Base-by-base conservation (phyloP, 495 filamentous ascomycete species). In the Patellaria atrata region DNA sequence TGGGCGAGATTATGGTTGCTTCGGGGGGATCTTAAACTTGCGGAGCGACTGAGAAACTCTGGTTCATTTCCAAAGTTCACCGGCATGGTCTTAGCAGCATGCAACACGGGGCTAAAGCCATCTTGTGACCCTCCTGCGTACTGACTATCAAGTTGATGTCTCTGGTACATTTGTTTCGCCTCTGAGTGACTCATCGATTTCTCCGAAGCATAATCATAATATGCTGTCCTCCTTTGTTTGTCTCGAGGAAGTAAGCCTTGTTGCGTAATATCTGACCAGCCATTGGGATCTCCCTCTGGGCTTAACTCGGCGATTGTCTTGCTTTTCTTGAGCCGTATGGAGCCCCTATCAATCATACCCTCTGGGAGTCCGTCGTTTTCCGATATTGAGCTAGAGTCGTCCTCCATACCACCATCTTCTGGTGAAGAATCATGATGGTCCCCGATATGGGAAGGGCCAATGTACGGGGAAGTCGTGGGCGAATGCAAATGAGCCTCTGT, bases 91-190 rank as follows among this genome's bases (percentile, higher is more conserved):
- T 57, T 51, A 37, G 51, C 42, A 14, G 38, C 44, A 13, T 59
- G 45, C 16, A 70, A 49, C 35, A 71, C 31, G 18, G 73, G 68
- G 50, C 69, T 71, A 58, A 59, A 38, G 60, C 56, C 44, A 39
- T 60, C 42, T 41, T 60, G 68, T 40, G 51, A 59, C 11, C 54
- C 60, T 19, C 58, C 45, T 26, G 55, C 53, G 43, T 63, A 55
- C 33, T 64, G 56, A 13, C 53, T 59, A 24, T 77, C 71, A 14
- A 75, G 59, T 56, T 85, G 80, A 56, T 82, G 84, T 39, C 83
- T 69, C 51, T 93, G 89, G 57, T 93, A 97, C 62, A 94, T 86
- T 19, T 94, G 66, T 54, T 89, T 94, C 22, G 87, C 82, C 49
- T 97, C 87, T 14, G 78, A 70, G 57, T 94, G 82, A 41, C 74